These are phyloP conservation scores for Entomortierella chlamydospora DNA, from an alignment of 192 early-diverging fungal species.

Conservation along the genomic window DNA sequence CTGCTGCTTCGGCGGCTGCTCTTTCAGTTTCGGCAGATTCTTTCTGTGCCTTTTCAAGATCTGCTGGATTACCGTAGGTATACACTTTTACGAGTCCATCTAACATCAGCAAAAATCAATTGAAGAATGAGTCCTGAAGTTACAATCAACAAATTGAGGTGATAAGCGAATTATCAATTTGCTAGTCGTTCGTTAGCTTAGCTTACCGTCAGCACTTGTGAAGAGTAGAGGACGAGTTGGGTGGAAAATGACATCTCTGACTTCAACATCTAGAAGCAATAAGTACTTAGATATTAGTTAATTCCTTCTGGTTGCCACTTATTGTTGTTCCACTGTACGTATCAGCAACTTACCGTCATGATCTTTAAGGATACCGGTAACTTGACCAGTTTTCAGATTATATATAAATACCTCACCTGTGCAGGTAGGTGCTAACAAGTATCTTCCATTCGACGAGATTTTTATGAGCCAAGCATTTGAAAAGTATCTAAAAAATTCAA, in stretches of 20 bases:
- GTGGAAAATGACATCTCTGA: slow-evolving; percentile 94
- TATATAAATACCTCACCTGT: slow-evolving; percentile 91
- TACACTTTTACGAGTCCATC: slow-evolving; percentile 78
- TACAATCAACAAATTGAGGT: too few relatives aligned
- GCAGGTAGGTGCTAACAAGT: slow-evolving; percentile 90
- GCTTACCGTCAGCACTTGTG: slow-evolving; percentile 86
- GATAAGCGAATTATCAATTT: too few relatives aligned
- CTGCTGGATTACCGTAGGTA: slow-evolving; percentile 55
- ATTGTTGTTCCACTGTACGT: neutral
- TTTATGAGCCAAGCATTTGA: slow-evolving; percentile 98
- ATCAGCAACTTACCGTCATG: slow-evolving; percentile 70
- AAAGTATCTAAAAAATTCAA: slow-evolving; percentile 73
- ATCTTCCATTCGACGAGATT: slow-evolving; percentile 87
- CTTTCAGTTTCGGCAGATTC: slow-evolving; percentile 32
- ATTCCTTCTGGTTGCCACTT: too few relatives aligned
- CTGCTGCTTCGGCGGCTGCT: slow-evolving; percentile 22
- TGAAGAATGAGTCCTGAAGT: too few relatives aligned
- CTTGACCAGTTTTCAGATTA: slow-evolving; percentile 79
- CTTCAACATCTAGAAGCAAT: slow-evolving; percentile 76
- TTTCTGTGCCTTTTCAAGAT: slow-evolving; percentile 26
- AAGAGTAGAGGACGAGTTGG: slow-evolving; percentile 82
- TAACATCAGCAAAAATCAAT: slow-evolving; percentile 13
- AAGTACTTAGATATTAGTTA: too few relatives aligned
- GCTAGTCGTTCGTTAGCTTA: too few relatives aligned
- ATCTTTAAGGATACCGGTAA: slow-evolving; percentile 83